Base-by-base conservation (phyloP, 2,329 filamentous ascomycete species). In the Colletotrichum sp. region DNA sequence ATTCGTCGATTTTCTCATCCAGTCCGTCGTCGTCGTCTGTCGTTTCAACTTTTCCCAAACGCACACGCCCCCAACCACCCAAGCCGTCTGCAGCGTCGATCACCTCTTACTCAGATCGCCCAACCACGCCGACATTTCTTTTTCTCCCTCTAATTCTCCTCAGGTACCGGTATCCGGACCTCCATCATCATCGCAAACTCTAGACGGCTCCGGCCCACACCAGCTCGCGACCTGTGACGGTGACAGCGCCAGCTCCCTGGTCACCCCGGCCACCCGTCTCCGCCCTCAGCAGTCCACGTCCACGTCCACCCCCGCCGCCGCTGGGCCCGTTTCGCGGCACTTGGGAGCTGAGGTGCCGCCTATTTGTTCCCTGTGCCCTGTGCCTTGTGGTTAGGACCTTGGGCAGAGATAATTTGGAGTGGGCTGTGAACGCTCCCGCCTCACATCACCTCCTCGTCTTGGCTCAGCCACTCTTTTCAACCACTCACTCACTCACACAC, bases 381-480 rank as follows among this genome's bases (percentile, higher is more conserved):
- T 44, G 26, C 26, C 63, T 24, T 63, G 36, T 57, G 28, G 28
- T 44, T 16, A 49, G 39, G 39, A 49, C 39, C 28, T 71, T 62
- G 49, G 49, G 65, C 26, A 44, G 65, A 68, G 52, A 69, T 59
- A 36, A 69, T 66, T 76, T 52, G 55, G 64, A 68, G 57, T 52
- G 70, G 73, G 73, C 72, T 72, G 72, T 75, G 72, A 75, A 71
- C 10, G 32, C 52, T 72, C 49, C 55, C 69, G 64, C 63, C 73
- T 72, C 69, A 52, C 64, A 69, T 69, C 57, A 55, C 39, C 52
- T 68, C 30, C 65, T 68, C 49, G 32, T 69, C 64, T 71, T 65
- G 67, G 64, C 73, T 76, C 73, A 76, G 73, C 73, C 73, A 76
- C 73, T 28, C 44, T 26, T 55, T 68, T 72, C 68, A 63, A 59